Base-by-base conservation (phyloP, 1,284 basidiomycete species). In the Microbotryomycetes sp. region DNA sequence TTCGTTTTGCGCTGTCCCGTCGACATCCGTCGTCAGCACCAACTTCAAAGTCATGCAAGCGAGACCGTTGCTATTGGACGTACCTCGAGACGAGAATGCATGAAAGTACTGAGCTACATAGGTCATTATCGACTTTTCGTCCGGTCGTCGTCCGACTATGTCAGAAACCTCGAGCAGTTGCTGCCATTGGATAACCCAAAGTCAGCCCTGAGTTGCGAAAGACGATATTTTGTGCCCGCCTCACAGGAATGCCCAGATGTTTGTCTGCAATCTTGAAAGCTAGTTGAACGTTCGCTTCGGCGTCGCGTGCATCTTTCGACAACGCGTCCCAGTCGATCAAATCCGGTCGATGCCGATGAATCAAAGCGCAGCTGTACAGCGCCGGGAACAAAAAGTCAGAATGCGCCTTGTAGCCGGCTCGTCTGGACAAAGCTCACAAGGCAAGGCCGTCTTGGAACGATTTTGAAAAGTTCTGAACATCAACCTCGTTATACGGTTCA, bases 81-180 rank as follows among this genome's bases (percentile, higher is more conserved):
- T 41, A 91, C 91, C 91, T 86, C 96, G 93, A 1, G 89, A 87
- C 0, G 91, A 94, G 75, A 98, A 98, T 0, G 94, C 94, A 75
- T 98, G 94, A 80, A 98, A 98, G 77, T 83, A 97, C 72, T 91
- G 91, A 41, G 94, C 94, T 56, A 93, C 85, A 69, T 93, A 94
- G 3, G 89, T 93, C 91, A 93, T 93, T 27, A 94, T 88, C 76
- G 89, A 92, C 50, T 91, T 85, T 75, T 98, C 94, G 75, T 98
- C 94, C 0, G 94, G 94, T 59, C 83, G 84, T 24, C 80, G 79
- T 71, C 94, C 91, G 72, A 91, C 96, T n/a, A 98, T 76, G 79
- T 98, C 94, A 60, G 91, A 87, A 0, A 98, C 93, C 78, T 98
- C 94, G 29, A 98, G 82, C 18, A 98, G 79, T 85, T 91, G 90